These are phyloP conservation scores for Leccinum subgranulosum DNA, from an alignment of 768 basidiomycete genomes.

Conservation along the genomic window DNA sequence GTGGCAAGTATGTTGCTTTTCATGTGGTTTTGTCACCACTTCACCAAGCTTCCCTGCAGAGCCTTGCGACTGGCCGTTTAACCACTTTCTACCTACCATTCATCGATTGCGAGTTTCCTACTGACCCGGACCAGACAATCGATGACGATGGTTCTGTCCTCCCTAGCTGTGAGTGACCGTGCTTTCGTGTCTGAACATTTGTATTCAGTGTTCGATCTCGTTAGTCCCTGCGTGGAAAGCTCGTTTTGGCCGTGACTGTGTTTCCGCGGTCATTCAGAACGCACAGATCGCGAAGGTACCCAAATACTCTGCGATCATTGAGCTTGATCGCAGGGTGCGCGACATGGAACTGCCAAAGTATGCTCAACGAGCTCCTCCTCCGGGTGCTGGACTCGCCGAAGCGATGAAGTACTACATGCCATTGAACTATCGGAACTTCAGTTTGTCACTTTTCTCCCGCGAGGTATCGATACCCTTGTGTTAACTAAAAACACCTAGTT, in stretches of 20 bases:
- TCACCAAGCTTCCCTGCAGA: slow-evolving; percentile 35
- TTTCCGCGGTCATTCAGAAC: slow-evolving; percentile 67
- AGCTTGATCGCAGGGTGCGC: slow-evolving; percentile 61
- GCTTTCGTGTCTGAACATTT: neutral
- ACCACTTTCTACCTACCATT: slow-evolving; percentile 68
- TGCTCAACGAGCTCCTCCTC: slow-evolving; percentile 47
- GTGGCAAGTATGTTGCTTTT: slow-evolving; percentile 55
- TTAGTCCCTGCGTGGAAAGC: slow-evolving; percentile 71
- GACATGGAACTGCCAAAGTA: slow-evolving; percentile 68
- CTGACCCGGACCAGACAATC: slow-evolving; percentile 56
- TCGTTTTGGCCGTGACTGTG: slow-evolving; percentile 61
- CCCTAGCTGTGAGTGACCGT: slow-evolving; percentile 51
- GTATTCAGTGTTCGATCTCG: neutral
- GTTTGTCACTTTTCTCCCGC: slow-evolving; percentile 36
- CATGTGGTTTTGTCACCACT: neutral
- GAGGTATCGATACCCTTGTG: neutral
- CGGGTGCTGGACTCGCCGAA: slow-evolving; percentile 50
- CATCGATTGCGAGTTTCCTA: slow-evolving; percentile 69
- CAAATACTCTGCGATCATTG: slow-evolving; percentile 58
- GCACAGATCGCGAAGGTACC: slow-evolving; percentile 63
- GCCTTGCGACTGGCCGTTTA: slow-evolving; percentile 65
- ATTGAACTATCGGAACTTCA: slow-evolving; percentile 64
- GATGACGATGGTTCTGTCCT: slow-evolving; percentile 55
- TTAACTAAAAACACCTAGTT: slow-evolving; percentile 35
- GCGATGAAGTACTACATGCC: slow-evolving; percentile 79